A percentile compares a stretch with the other conserved stretches of the same genome.
Evolutionary conservation across 2,329 filamentous ascomycete species (phyloP).

Genomic region (Pestalotiopsis sp.): DNA sequence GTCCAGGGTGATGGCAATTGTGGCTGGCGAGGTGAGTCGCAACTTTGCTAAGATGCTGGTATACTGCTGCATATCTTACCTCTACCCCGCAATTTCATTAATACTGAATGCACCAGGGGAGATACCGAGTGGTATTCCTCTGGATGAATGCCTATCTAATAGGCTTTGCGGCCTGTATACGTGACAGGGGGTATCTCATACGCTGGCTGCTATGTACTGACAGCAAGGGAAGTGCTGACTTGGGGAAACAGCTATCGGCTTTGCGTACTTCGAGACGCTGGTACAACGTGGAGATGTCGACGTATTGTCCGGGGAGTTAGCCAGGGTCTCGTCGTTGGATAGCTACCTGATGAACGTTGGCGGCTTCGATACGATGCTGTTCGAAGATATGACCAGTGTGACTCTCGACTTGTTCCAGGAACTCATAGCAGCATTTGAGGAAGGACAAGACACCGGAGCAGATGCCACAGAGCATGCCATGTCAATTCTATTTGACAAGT

Average conservation of each 20-base stretch:
- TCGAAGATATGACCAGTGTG: conserved; percentile 83
- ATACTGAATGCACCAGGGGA: not conserved
- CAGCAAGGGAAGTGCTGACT: not conserved
- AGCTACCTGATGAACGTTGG: conserved; percentile 72
- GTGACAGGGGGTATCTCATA: too few species aligned
- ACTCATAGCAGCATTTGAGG: conserved; percentile 61
- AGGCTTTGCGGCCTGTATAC: not conserved
- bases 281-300: conserved; percentile 66
- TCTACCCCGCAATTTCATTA: conserved; percentile 25
- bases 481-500: conserved; percentile 60
- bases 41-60: conserved; percentile 16
- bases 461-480: conserved; percentile 37
- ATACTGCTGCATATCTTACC: conserved; percentile 18
- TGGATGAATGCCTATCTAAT: not conserved
- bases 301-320: conserved; percentile 70
- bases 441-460: conserved; percentile 47
- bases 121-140: not conserved
- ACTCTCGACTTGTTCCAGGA: conserved; percentile 69
- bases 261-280: conserved; percentile 89
- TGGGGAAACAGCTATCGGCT: conserved; percentile 73
- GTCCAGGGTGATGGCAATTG: conserved; percentile 94
- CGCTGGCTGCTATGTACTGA: too few species aligned
- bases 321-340: conserved; percentile 72
- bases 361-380: conserved; percentile 70
- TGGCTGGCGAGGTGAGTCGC: conserved; percentile 87